Percentiles rank a stretch among this genome's conserved stretches.
Evolutionary conservation across 2,329 filamentous ascomycete species (phyloP).

Genomic region (Calonectria naviculata): DNA sequence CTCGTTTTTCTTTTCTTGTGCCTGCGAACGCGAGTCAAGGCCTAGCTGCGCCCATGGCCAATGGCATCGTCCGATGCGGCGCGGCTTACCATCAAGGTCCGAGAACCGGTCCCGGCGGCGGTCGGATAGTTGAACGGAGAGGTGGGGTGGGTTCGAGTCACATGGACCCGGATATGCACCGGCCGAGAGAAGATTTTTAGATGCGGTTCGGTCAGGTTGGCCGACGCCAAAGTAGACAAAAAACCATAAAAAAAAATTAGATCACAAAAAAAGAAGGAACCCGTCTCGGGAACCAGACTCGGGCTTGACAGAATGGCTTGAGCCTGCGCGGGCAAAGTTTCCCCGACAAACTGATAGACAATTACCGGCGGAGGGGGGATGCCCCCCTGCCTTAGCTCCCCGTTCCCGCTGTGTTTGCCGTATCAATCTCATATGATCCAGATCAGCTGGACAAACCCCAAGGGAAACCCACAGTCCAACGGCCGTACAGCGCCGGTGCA

Average conservation of each 20-base stretch:
- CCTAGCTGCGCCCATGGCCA: background rate
- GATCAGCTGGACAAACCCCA: constrained; percentile 29
- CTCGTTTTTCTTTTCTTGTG: background rate
- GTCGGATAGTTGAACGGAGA: background rate
- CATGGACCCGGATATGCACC: constrained; percentile 15
- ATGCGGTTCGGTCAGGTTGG: constrained; percentile 10
- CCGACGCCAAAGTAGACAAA: background rate
- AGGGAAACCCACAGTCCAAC: background rate
- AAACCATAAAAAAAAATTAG: background rate
- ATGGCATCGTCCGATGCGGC: background rate
- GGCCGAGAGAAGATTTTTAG: background rate
- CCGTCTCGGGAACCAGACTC: background rate
- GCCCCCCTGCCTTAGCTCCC: constrained; percentile 5
- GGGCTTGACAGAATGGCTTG: background rate
- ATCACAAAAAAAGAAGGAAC: background rate
- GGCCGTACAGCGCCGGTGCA: background rate
- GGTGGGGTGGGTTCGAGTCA: constrained; percentile 1
- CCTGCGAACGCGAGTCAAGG: constrained; percentile 6
- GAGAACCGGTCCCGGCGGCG: constrained; percentile 5
- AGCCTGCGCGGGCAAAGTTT: background rate
- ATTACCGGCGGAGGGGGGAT: background rate
- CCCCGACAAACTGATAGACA: background rate
- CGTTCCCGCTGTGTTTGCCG: constrained; percentile 1
- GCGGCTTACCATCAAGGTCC: background rate
- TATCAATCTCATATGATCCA: constrained; percentile 41